Conservation (phyloP, 2,329 filamentous ascomycete genomes). For the Sarocladiaceae sp. region DNA sequence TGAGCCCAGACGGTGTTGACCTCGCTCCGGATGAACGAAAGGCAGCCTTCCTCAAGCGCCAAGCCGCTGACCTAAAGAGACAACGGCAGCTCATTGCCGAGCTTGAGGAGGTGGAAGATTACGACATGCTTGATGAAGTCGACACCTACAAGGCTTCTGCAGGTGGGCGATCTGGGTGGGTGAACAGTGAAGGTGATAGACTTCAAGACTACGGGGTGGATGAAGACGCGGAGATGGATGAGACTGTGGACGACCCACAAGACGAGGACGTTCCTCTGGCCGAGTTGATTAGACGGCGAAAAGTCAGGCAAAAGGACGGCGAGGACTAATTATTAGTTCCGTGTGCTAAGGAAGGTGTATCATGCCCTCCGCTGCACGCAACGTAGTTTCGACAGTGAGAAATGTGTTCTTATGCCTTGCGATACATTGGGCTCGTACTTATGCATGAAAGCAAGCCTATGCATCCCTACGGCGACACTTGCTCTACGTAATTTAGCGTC, state of each 20-base stretch:
- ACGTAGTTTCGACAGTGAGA: too few species aligned
- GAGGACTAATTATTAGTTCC: slow-evolving; percentile 27
- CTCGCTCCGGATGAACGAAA: slow-evolving; percentile 38
- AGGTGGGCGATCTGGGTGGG: slow-evolving; percentile 48
- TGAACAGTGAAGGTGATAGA: slow-evolving; percentile 70
- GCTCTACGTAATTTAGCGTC: too few species aligned
- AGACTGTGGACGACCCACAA: slow-evolving; percentile 17
- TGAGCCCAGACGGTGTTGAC: slow-evolving; percentile 15
- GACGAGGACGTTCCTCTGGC: slow-evolving; percentile 65
- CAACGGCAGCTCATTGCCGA: slow-evolving; percentile 40
- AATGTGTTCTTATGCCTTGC: too few species aligned
- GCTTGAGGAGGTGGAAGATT: slow-evolving; percentile 54
- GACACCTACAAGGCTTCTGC: slow-evolving; percentile 43
- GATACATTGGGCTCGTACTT: too few species aligned
- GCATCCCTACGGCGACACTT: too few species aligned
- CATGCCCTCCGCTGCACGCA: too few species aligned
- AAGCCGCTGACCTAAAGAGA: slow-evolving; percentile 41
- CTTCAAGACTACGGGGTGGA: slow-evolving; percentile 77
- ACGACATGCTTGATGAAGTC: slow-evolving; percentile 51
- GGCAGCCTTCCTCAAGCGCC: slow-evolving; percentile 45
- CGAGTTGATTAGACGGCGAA: slow-evolving; percentile 59
- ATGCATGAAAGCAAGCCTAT: too few species aligned
- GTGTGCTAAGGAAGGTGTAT: too few species aligned
- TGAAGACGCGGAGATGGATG: slow-evolving; percentile 56
- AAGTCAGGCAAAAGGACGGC: slow-evolving; percentile 27